Percentiles rank a stretch among this genome's conserved stretches.
These are phyloP conservation scores for Ophiostoma australiae DNA, from an alignment of 2,329 filamentous ascomycete genomes.

Conservation along the genomic window DNA sequence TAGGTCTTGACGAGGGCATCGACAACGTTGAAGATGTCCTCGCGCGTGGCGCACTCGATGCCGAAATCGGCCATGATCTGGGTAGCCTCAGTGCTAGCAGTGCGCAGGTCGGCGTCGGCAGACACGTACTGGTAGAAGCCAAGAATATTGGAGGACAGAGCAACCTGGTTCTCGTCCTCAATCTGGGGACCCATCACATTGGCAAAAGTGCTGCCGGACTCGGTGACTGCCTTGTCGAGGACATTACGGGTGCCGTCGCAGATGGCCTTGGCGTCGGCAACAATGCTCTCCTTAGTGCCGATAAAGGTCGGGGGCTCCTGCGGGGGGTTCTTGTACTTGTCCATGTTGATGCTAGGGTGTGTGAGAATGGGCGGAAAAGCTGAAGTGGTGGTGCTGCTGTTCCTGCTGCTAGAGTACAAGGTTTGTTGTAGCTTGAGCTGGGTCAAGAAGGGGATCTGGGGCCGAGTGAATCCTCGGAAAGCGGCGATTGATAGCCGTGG, in stretches of 20 bases:
- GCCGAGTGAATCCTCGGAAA: conserved; percentile 42
- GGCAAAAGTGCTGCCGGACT: conserved; percentile 52
- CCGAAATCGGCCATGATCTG: conserved; percentile 70
- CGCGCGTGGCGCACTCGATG: conserved; percentile 75
- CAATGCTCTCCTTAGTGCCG: conserved; percentile 63
- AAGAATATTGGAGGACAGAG: conserved; percentile 59
- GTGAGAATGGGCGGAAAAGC: conserved; percentile 36
- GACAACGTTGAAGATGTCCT: conserved; percentile 69
- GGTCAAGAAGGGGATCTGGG: conserved; percentile 21
- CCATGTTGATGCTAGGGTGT: conserved; percentile 57
- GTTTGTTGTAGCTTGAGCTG: conserved; percentile 19
- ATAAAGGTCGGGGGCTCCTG: conserved; percentile 75
- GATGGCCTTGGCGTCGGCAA: conserved; percentile 61
- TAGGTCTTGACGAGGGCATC: conserved; percentile 52
- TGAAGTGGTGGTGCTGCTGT: conserved; percentile 14
- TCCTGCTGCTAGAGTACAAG: conserved; percentile 4
- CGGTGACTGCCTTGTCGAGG: conserved; percentile 62
- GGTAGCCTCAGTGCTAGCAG: conserved; percentile 72
- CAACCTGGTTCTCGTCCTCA: conserved; percentile 62
- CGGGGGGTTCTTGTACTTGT: conserved; percentile 67
- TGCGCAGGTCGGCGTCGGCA: conserved; percentile 60
- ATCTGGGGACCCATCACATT: conserved; percentile 63
- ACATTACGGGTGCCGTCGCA: conserved; percentile 59
- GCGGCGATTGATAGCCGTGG: conserved; percentile 53
- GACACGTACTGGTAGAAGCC: conserved; percentile 80